These are phyloP conservation scores for Cinnamomum micranthum DNA, from an alignment of 164 flowering plant species.

Conservation along the genomic window DNA sequence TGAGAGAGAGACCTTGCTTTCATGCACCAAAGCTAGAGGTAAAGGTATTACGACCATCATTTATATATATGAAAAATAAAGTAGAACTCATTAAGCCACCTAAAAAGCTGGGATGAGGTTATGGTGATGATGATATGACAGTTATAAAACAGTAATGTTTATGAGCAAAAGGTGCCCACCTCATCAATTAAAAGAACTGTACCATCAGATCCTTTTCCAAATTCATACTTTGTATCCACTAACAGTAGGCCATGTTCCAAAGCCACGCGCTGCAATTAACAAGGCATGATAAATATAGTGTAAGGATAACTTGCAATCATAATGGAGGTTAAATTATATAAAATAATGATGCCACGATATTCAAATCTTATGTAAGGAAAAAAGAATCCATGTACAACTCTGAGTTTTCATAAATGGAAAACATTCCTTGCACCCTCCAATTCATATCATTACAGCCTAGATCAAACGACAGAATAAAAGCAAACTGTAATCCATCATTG, in stretches of 20 bases:
- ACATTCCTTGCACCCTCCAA: neutral
- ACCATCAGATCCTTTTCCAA: constrained; percentile 90
- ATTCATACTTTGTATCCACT: constrained; percentile 96
- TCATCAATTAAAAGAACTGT: constrained; percentile 77
- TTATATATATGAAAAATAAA: too few relatives aligned
- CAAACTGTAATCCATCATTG: neutral
- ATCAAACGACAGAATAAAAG: neutral
- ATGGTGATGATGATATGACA: neutral
- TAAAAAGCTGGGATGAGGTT: neutral
- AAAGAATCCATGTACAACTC: neutral
- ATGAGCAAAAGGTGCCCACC: constrained; percentile 35
- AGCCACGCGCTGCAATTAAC: constrained; percentile 59
- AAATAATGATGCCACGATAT: neutral
- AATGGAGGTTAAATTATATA: neutral
- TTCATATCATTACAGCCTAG: neutral
- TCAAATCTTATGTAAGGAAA: neutral
- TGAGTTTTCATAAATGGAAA: neutral
- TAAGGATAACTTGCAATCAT: neutral
- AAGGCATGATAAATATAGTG: neutral
- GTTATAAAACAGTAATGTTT: too few relatives aligned
- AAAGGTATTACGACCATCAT: too few relatives aligned
- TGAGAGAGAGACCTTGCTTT: too few relatives aligned
- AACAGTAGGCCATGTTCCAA: constrained; percentile 78
- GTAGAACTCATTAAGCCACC: neutral
- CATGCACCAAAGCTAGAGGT: too few relatives aligned